Conservation (phyloP, 2,329 filamentous ascomycete genomes). For the Claviceps capensis region DNA sequence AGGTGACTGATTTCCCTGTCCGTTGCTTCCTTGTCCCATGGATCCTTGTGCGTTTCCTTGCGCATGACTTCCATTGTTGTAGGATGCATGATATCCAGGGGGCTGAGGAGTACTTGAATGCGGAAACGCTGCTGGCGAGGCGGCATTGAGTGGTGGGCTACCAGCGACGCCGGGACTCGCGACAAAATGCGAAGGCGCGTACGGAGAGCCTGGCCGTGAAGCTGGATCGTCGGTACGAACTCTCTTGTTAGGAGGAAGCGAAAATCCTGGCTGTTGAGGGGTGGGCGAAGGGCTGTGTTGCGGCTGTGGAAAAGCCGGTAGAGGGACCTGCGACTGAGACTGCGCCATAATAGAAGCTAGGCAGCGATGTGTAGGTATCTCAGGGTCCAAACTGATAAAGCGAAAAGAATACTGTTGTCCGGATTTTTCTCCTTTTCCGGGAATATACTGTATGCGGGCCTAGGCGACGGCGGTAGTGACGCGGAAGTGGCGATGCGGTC, state of each 20-base stretch:
- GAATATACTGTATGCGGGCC: neutral
- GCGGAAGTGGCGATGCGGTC: neutral
- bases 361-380: constrained; percentile 2
- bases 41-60: constrained; percentile 8
- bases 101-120: constrained; percentile 19
- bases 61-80: constrained; percentile 24
- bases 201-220: constrained; percentile 54
- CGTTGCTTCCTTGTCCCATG: too few species aligned
- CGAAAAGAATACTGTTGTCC: neutral
- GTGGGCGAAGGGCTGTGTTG: constrained; percentile 49
- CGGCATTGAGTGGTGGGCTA: constrained; percentile 24
- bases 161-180: constrained; percentile 30
- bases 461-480: neutral
- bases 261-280: constrained; percentile 36
- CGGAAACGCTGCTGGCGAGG: constrained; percentile 23
- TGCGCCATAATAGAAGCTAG: constrained; percentile 37
- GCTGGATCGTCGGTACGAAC: constrained; percentile 42
- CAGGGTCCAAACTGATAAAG: constrained; percentile 4
- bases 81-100: constrained; percentile 21
- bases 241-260: constrained; percentile 58
- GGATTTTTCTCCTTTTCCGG: too few species aligned
- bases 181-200: constrained; percentile 37
- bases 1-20: too few species aligned
- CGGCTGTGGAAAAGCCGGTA: constrained; percentile 47
- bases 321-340: constrained; percentile 36